Percentiles rank a stretch among this genome's conserved stretches.
Evolutionary conservation across 768 basidiomycete genomes (phyloP).

Genomic region (Trametes coccinea): DNA sequence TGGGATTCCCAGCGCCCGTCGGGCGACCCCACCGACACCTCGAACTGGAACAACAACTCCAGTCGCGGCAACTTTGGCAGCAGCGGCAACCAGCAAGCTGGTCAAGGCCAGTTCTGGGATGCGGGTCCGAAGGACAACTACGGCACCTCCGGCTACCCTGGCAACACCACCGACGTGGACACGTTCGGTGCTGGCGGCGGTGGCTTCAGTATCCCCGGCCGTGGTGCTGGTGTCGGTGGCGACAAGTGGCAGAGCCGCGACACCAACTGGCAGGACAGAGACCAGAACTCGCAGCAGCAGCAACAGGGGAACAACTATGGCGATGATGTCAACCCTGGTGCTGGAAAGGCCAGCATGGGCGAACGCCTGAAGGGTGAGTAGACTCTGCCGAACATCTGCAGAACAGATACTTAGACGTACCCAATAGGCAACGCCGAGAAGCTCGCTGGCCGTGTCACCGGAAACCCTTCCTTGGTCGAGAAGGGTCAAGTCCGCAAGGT

Average conservation of each 20-base stretch:
- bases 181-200: slow-evolving; percentile 18
- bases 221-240: neutral
- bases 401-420: neutral
- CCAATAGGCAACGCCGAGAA: slow-evolving; percentile 16
- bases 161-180: slow-evolving; percentile 20
- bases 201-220: slow-evolving; percentile 2
- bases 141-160: slow-evolving; percentile 13
- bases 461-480: slow-evolving; percentile 6
- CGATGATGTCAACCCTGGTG: slow-evolving; percentile 1
- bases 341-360: slow-evolving; percentile 14
- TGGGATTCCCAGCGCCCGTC: slow-evolving; percentile 12
- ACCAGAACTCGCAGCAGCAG: neutral
- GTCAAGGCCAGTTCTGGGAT: slow-evolving; percentile 8
- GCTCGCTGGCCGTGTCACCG: slow-evolving; percentile 12
- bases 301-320: neutral
- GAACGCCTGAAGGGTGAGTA: slow-evolving; percentile 21
- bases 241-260: slow-evolving; percentile 5
- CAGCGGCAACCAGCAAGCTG: slow-evolving; percentile 1
- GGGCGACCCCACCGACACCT: slow-evolving; percentile 16
- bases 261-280: neutral
- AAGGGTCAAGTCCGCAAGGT: slow-evolving; percentile 10
- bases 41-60: neutral
- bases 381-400: neutral
- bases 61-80: neutral
- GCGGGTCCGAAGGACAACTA: slow-evolving; percentile 18